Evolutionary conservation across 192 early-diverging fungal genomes (phyloP).

Genomic region (Chytriomyces sp.): DNA sequence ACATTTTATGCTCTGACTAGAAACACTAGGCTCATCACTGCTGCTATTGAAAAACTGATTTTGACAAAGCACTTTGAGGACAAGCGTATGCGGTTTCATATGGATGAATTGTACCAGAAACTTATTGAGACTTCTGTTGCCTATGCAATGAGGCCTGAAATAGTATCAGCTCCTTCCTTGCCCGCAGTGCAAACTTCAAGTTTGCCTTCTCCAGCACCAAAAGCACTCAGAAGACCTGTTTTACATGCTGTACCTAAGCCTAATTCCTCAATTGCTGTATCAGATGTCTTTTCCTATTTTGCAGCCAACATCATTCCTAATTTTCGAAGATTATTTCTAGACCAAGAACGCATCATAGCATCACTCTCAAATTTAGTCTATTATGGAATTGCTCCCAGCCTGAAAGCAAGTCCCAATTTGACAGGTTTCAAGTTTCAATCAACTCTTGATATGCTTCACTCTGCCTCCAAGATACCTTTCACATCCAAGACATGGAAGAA

Average conservation of each 20-base stretch:
- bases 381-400: slow-evolving; percentile 71
- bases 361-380: slow-evolving; percentile 77
- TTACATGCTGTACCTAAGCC: slow-evolving; percentile 1
- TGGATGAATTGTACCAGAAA: slow-evolving; percentile 40
- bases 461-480: slow-evolving; percentile 64
- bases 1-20: neutral
- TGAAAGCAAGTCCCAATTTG: slow-evolving; percentile 56
- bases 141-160: neutral
- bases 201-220: neutral
- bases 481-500: slow-evolving; percentile 70
- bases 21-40: slow-evolving; percentile 57
- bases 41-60: slow-evolving; percentile 52
- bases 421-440: slow-evolving; percentile 24
- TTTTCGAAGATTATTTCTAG: slow-evolving; percentile 66
- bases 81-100: slow-evolving; percentile 55
- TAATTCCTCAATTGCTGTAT: neutral
- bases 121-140: slow-evolving; percentile 12
- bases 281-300: slow-evolving; percentile 49
- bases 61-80: slow-evolving; percentile 59
- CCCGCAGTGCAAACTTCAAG: neutral
- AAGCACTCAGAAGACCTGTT: neutral
- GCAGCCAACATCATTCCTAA: slow-evolving; percentile 64
- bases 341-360: slow-evolving; percentile 71
- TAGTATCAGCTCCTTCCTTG: neutral
- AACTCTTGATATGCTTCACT: slow-evolving; percentile 60